Percentiles rank a stretch among this genome's conserved stretches.
Conservation (phyloP, 2,329 filamentous ascomycete genomes). For the Calycina marina region DNA sequence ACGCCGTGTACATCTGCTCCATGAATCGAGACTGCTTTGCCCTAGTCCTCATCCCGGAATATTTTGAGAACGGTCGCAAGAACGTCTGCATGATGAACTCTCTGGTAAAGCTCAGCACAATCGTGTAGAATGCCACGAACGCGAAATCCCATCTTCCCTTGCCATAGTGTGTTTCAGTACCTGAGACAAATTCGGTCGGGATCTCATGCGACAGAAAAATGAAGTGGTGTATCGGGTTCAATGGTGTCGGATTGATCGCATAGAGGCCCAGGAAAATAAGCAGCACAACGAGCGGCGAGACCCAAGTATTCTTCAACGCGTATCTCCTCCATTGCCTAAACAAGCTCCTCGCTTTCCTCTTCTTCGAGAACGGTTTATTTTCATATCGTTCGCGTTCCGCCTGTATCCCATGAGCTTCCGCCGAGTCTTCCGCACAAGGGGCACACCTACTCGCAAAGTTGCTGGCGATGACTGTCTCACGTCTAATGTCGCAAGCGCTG, state of each 20-base stretch:
- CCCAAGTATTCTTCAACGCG: constrained; percentile 42
- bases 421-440: background rate
- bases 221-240: constrained; percentile 67
- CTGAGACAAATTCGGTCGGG: constrained; percentile 28
- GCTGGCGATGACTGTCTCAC: constrained; percentile 15
- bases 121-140: constrained; percentile 77
- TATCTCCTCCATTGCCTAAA: constrained; percentile 32
- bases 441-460: constrained; percentile 14
- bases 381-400: constrained; percentile 19
- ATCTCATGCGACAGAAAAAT: constrained; percentile 83
- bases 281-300: constrained; percentile 53
- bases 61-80: constrained; percentile 60
- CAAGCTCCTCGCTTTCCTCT: constrained; percentile 21
- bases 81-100: constrained; percentile 92
- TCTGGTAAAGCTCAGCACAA: constrained; percentile 81
- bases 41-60: constrained; percentile 51
- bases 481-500: constrained; percentile 32
- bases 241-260: constrained; percentile 56
- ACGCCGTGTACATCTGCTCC: constrained; percentile 86
- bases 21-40: constrained; percentile 83
- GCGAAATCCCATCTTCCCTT: constrained; percentile 75
- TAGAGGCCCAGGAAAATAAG: constrained; percentile 50
- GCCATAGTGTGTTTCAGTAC: constrained; percentile 53
- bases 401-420: constrained; percentile 4
- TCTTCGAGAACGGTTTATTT: constrained; percentile 21